Base-by-base conservation (phyloP, 2,329 filamentous ascomycete species). In the Aureobasidium subglaciale region DNA sequence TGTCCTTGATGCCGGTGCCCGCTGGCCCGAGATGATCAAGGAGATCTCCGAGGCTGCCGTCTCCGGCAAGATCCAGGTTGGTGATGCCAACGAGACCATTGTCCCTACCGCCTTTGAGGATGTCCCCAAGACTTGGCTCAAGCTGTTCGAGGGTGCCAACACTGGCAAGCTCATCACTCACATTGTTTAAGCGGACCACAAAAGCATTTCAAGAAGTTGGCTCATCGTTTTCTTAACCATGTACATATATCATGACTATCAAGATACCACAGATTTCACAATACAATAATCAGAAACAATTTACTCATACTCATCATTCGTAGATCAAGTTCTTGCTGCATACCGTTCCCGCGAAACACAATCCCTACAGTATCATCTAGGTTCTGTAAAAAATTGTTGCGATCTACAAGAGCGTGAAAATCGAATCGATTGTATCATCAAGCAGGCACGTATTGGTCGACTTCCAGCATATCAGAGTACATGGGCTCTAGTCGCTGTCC, bases 21-120 rank as follows among this genome's bases (percentile, higher is more conserved):
- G 35, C 4, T 57, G 57, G 30, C 56, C 56, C 16, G 55, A 59
- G 38, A 58, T 55, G 55, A 41, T 50, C 45, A 48, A 49, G 45
- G 55, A 56, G 37, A 27, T 71, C n/a, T 57, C 64, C 22, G 59
- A 68, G 41, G 68, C 64, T 5, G 62, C 67, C 43, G 63, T 72
- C 60, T 73, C 75, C n/a, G 75, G 75, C 13, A 78, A 75, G 69
- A 68, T 79, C 52, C 63, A 70, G 52, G 63, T 76, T 29, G 68
- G 69, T 0, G 67, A 70, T 32, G 73, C 77, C 55, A 72, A 65
- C 43, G 62, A 79, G 69, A 78, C 74, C 24, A 63, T 79, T 5
- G 71, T 78, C 3, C 67, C 72, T 35, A 70, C 72, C 0, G 66
- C 63, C 55, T 78, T 79, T 61, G 76, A 78, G 61, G 72, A 76